These are phyloP conservation scores for Mollisiaceae sp. DNA, from an alignment of 2,329 filamentous ascomycete genomes.

Conservation along the genomic window DNA sequence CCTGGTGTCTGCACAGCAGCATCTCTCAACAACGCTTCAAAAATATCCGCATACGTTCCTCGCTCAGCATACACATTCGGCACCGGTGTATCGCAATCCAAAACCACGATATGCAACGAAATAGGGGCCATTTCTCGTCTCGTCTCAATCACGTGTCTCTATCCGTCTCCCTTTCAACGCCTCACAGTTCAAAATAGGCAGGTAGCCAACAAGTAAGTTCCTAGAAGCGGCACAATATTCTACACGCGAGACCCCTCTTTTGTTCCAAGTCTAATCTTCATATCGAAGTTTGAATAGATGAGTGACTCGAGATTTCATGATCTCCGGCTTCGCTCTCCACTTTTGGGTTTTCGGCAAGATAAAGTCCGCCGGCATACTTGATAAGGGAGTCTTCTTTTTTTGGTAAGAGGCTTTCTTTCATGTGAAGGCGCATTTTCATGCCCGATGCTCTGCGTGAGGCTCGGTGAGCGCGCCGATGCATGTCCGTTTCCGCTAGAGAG, in stretches of 20 bases:
- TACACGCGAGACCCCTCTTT: no score
- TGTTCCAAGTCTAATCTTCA: neutral
- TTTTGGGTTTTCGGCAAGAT: conserved; percentile 16
- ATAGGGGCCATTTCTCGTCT: conserved; percentile 21
- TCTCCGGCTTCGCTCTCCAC: conserved; percentile 11
- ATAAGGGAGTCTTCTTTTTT: neutral
- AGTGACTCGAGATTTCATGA: neutral
- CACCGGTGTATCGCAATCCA: conserved; percentile 33
- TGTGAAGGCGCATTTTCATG: neutral
- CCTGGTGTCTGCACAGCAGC: conserved; percentile 13
- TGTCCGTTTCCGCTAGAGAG: neutral
- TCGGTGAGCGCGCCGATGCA: neutral
- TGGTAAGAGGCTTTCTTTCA: neutral
- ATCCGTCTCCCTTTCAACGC: neutral
- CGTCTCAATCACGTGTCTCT: conserved; percentile 8
- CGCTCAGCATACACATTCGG: conserved; percentile 25
- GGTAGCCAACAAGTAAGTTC: neutral
- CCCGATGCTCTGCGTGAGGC: neutral
- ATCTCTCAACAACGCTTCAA: conserved; percentile 23
- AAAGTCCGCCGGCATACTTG: conserved; percentile 10
- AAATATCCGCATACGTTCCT: conserved; percentile 30
- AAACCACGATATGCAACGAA: conserved; percentile 26
- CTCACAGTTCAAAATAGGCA: neutral
- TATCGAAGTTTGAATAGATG: neutral
- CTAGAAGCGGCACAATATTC: neutral